These are phyloP conservation scores for Stromatinia cepivora DNA, from an alignment of 2,329 filamentous ascomycete genomes.

Conservation along the genomic window DNA sequence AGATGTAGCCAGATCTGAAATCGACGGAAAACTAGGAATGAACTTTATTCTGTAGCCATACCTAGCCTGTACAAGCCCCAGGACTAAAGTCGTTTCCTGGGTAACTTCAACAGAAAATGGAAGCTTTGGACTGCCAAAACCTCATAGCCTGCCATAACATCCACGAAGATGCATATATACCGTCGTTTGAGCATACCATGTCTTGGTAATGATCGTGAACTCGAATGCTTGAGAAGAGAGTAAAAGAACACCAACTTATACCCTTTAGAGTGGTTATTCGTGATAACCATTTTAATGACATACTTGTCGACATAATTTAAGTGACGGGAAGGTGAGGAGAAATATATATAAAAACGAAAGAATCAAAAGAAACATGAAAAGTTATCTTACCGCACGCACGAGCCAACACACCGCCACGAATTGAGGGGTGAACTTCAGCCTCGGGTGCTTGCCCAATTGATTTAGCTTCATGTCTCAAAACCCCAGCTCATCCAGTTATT, in stretches of 20 bases:
- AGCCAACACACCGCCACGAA: constrained; percentile 10
- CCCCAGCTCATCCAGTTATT: not conserved
- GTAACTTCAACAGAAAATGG: not conserved
- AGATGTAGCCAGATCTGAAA: not conserved
- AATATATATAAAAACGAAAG: not conserved
- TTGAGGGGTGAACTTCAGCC: constrained; percentile 15
- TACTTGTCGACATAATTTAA: not conserved
- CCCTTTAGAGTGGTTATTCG: not conserved
- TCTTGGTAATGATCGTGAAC: not conserved
- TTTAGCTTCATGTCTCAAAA: constrained; percentile 17
- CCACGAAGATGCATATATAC: not conserved
- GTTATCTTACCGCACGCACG: constrained; percentile 6
- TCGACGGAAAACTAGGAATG: not conserved
- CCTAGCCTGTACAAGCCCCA: not conserved
- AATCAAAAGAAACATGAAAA: not conserved
- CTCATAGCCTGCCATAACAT: not conserved
- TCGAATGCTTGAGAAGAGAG: not conserved
- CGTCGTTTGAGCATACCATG: not conserved
- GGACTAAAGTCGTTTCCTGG: not conserved
- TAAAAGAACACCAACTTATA: not conserved
- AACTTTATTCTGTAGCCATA: not conserved
- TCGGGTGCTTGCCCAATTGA: constrained; percentile 19
- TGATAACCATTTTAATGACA: too few species aligned
- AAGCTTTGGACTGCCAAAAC: not conserved
- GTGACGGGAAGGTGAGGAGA: not conserved